Base-by-base conservation (phyloP, 306 rosid species). In the Aeschynomene evenia region DNA sequence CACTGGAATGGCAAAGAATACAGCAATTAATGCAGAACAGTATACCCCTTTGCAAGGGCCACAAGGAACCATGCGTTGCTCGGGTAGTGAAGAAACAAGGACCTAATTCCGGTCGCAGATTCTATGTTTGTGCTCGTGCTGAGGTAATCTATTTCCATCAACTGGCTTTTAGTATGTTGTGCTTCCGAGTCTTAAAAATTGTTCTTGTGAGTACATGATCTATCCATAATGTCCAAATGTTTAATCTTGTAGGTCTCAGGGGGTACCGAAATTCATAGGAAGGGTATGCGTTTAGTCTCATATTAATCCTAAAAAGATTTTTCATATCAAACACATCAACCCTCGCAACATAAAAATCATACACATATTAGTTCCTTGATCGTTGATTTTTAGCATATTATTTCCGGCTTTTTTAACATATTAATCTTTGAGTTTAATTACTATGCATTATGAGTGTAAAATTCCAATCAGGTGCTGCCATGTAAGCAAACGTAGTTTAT, bases 51-150 rank as follows among this genome's bases (percentile, higher is more conserved):
- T 91, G 99, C 86, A 91, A 82, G 85, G 95, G 88, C 66, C 97
- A 91, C 75, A 87, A 65, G 43, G 95, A 94, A 75, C 88, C 88
- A 46, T 88, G 96, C 77, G 85, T 88, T 61, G 87, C 89, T 66
- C 89, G 95, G 55, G 86, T 94, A 31, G 97, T 94, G 77, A 85
- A 87, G 95, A 91, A 94, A 83, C 96, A 78, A 70, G 95, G 97
- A 72, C 77, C 89, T 43, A 94, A 84, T 71, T 81, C 80, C 66
- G 99, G 99, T 45, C 92, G 92, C 80, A 80, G 97, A 62, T 94
- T 88, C 79, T 94, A 78, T 77, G 86, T 79, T 48, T 87, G 92
- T 61, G 81, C 86, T 8, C 95, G 92, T 4, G 97, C 96, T 24
- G 96, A 91, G 96, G 96, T 89, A 89, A 75, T 33, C 28, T 51